phyloP scores from a whole-genome alignment of 139 green algal species.

The Volvox africanus region DNA sequence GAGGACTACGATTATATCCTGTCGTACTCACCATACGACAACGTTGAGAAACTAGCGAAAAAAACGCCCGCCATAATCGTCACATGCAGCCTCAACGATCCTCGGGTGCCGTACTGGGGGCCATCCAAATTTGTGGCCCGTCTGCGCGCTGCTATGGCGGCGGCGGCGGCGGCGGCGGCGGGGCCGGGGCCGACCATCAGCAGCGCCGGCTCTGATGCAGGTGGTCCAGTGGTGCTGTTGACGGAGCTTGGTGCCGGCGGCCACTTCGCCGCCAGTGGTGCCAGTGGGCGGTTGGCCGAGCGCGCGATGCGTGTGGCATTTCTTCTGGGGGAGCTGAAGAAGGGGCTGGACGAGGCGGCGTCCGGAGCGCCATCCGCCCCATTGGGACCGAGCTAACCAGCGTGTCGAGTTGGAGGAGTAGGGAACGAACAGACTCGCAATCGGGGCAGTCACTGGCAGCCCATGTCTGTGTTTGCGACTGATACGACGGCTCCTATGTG shows the following conservation, averaged over 20 bases:
- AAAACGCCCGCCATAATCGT: constrained; percentile 47
- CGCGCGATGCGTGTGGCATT: constrained; percentile 75
- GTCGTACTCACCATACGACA: constrained; percentile 60
- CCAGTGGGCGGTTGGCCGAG: constrained; percentile 61
- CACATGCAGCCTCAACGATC: constrained; percentile 59
- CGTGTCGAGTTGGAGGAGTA: no score
- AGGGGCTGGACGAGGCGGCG: background rate
- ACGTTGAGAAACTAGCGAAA: constrained; percentile 22
- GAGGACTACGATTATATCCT: constrained; percentile 53
- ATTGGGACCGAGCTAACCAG: no score
- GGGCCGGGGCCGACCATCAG: background rate
- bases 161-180: background rate
- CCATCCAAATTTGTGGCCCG: constrained; percentile 59
- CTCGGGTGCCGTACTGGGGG: constrained; percentile 56
- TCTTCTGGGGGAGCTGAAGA: constrained; percentile 55
- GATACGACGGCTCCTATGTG: no score
- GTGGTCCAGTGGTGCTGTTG: constrained; percentile 67
- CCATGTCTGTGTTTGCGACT: no score
- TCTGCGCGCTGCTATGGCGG: constrained; percentile 29
- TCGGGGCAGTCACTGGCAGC: no score
- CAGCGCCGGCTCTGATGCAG: background rate
- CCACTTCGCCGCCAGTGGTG: constrained; percentile 76
- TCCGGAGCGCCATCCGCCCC: no score
- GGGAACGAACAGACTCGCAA: no score
- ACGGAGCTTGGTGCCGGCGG: constrained; percentile 60